phyloP scores from a whole-genome alignment of 2,329 filamentous ascomycete species.

The Fusarium gaditjirri region DNA sequence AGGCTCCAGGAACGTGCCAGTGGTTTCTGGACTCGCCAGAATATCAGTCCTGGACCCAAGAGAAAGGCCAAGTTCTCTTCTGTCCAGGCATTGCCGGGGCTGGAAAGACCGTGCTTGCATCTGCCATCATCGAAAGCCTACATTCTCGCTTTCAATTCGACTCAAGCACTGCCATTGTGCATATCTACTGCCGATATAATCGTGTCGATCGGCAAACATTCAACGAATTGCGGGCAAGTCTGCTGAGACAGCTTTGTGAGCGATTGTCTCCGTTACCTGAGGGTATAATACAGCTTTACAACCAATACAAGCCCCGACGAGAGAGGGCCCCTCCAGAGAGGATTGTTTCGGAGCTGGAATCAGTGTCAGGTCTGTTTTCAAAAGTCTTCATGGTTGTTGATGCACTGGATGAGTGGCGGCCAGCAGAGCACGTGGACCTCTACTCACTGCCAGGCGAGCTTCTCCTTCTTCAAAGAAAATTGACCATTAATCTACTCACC shows the following conservation, averaged over 20 bases:
- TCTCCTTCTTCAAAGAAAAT: neutral
- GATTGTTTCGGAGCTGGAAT: accelerated
- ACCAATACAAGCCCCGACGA: neutral
- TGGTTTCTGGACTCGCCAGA: neutral
- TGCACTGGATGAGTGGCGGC: neutral
- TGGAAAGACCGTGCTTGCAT: accelerated
- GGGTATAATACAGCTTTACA: accelerated
- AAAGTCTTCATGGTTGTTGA: neutral
- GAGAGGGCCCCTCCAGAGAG: accelerated
- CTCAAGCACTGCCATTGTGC: accelerated
- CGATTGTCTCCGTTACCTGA: accelerated
- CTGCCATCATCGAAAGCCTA: neutral
- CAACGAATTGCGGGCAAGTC: accelerated
- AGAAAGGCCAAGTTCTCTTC: neutral
- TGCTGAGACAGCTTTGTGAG: neutral
- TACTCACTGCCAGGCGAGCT: neutral
- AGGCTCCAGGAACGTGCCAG: accelerated
- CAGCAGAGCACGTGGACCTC: accelerated
- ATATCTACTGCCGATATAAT: neutral
- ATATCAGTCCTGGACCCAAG: neutral
- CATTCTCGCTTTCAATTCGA: neutral
- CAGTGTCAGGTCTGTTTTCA: accelerated
- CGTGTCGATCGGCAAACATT: accelerated
- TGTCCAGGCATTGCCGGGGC: accelerated
- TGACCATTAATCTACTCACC: accelerated